A percentile compares a stretch with the other conserved stretches of the same genome.
These are phyloP conservation scores for Lactifluus piperatus DNA, from an alignment of 768 basidiomycete species.

Conservation along the genomic window DNA sequence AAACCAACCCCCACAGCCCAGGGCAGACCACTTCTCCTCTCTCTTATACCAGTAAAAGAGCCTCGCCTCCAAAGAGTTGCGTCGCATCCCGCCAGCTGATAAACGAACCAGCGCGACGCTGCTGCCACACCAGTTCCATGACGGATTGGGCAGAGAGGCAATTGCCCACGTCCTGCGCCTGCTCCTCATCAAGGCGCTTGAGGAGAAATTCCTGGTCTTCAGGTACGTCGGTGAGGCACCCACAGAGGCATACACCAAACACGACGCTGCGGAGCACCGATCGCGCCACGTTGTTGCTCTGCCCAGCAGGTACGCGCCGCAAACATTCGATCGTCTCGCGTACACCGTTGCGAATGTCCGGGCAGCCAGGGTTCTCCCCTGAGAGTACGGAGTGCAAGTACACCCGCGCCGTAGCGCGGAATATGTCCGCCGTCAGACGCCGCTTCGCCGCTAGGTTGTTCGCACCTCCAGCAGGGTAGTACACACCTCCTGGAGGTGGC, in stretches of 20 bases:
- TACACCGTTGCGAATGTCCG: conserved; percentile 51
- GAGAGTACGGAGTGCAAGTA: conserved; percentile 74
- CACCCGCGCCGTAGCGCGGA: conserved; percentile 64
- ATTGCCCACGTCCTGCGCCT: conserved; percentile 53
- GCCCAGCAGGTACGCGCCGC: conserved; percentile 30
- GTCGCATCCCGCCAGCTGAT: conserved; percentile 60
- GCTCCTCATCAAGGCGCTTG: conserved; percentile 41
- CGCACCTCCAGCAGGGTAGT: neutral
- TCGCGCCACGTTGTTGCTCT: conserved; percentile 28
- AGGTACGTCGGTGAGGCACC: conserved; percentile 51
- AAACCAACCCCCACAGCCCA: too few species aligned
- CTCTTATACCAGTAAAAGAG: conserved; percentile 50
- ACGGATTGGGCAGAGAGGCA: conserved; percentile 44
- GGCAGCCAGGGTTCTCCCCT: conserved; percentile 57
- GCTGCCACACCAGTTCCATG: conserved; percentile 51
- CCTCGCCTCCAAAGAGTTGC: conserved; percentile 26
- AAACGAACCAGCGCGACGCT: conserved; percentile 27
- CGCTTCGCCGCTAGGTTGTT: conserved; percentile 27
- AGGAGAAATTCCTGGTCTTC: conserved; percentile 36
- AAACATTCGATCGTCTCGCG: conserved; percentile 45
- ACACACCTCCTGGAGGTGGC: neutral
- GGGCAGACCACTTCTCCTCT: too few species aligned
- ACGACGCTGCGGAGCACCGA: conserved; percentile 70
- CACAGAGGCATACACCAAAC: conserved; percentile 67
- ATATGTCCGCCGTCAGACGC: conserved; percentile 38